Evolutionary conservation across 257 asterid genomes (phyloP), one percentile per base, ranked within the genome.

Genomic region (Nicotiana tomentosiformis): DNA sequence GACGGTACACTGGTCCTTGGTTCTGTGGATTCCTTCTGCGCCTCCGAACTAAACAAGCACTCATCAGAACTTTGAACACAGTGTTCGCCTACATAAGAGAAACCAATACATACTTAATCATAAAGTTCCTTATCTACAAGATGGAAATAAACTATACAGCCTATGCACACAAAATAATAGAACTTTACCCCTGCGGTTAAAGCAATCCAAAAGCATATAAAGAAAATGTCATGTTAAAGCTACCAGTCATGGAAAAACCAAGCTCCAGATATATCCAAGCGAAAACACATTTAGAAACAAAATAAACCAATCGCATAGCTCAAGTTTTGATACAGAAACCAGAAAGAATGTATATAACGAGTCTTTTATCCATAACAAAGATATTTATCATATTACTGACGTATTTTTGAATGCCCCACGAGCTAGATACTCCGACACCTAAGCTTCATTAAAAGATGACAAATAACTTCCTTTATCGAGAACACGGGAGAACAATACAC

Each of bases 11-110:
- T 23, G 61, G 90, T 66, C 82, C 82, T 83, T 77, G 90, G 83
- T 81, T 94, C 97, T 77, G 88, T 85, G 84, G 76, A 72, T 80
- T 89, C 93, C 79, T 77, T 84, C 16, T 29, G 46, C 58, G 80
- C 80, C 29, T 90, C 96, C 32, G 93, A 83, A 84, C 84, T 66
- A 81, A 55, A 61, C 37, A 80, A 66, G 77, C 77, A 77, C 72
- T 83, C 90, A 1, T 78, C 83, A 43, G 81, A 79, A 85, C 77
- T 85, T 84, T 84, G 90, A 77, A 88, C 89, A n/a, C 46, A 55
- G 77, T 67, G 85, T 70, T 88, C 95, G 77, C 84, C 93, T 46
- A 76, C 33, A 15, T 74, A 85, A 89, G 46, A 84, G 86, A 85
- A 86, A 85, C 96, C 96, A 91, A 87, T 20, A 58, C 88, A 83